Conservation (phyloP, 306 rosid species). For the Oemleria cerasiformis region DNA sequence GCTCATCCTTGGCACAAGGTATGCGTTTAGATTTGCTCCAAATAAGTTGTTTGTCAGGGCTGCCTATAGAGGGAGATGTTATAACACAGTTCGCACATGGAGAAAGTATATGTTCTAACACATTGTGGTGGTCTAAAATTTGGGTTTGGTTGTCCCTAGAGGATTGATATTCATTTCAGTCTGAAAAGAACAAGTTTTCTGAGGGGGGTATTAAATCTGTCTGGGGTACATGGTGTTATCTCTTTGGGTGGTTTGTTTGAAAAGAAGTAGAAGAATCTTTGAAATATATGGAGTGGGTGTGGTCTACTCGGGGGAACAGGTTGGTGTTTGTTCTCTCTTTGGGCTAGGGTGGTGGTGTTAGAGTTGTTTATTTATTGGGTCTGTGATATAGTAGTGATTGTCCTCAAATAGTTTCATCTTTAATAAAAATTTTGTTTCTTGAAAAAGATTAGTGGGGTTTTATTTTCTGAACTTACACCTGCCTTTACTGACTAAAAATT, state of each 20-base stretch:
- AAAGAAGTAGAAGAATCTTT: neutral
- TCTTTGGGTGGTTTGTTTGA: neutral
- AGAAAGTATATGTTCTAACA: neutral
- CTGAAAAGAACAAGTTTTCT: neutral
- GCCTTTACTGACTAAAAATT: neutral
- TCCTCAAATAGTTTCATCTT: too few species aligned
- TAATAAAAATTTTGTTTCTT: neutral
- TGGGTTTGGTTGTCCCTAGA: neutral
- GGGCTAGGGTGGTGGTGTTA: neutral
- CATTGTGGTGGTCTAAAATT: neutral
- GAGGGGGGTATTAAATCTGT: neutral
- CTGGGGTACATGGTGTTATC: neutral
- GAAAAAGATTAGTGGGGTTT: neutral
- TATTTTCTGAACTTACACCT: too few species aligned
- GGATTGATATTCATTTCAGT: neutral
- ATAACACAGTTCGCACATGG: neutral
- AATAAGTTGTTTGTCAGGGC: neutral
- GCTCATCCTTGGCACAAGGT: conserved; percentile 99
- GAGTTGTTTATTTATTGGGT: neutral
- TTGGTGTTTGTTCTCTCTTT: neutral
- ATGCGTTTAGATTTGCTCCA: conserved; percentile 15
- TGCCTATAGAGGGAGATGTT: neutral
- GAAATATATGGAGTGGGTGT: neutral
- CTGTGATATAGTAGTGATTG: neutral
- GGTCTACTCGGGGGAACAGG: neutral